Conservation (phyloP, 108 stramenopile genomes). For the Epithemia pelagica region DNA sequence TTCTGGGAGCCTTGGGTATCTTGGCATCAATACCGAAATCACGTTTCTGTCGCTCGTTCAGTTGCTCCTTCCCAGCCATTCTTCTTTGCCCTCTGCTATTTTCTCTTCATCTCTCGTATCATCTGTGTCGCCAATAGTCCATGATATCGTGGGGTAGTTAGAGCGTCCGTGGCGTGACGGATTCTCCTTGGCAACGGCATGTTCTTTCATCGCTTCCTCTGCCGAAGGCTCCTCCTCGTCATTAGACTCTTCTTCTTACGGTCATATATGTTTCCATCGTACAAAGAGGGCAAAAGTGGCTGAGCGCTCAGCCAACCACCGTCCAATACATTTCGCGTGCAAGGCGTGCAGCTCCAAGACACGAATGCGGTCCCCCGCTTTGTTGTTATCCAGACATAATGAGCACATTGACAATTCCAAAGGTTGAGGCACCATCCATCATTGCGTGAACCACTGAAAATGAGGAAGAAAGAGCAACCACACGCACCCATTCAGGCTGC, state of each 20-base stretch:
- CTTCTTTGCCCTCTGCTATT: too few relatives aligned
- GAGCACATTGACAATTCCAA: conserved; percentile 29
- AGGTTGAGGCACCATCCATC: background rate
- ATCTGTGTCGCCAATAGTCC: too few relatives aligned
- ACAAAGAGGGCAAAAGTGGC: conserved; percentile 52
- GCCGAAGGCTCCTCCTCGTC: conserved; percentile 12
- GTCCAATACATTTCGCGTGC: conserved; percentile 46
- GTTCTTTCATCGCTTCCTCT: background rate
- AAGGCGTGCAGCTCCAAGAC: conserved; percentile 42
- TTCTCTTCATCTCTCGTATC: too few relatives aligned
- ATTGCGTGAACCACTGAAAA: background rate
- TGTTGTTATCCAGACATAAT: conserved; percentile 71
- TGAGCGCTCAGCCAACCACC: conserved; percentile 54
- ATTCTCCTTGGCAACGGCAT: background rate
- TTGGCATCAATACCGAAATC: too few relatives aligned
- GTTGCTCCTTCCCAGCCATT: too few relatives aligned
- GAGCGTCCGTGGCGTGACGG: too few relatives aligned
- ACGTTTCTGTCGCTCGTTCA: too few relatives aligned
- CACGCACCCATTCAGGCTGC: conserved; percentile 7
- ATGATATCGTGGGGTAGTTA: too few relatives aligned
- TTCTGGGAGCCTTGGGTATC: too few relatives aligned
- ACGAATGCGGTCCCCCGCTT: conserved; percentile 35
- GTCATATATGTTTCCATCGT: conserved; percentile 36
- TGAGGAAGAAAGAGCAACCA: conserved; percentile 7
- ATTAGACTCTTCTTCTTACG: conserved; percentile 15